Evolutionary conservation across 768 basidiomycete genomes (phyloP).

Genomic region (Termitomyces sp.): DNA sequence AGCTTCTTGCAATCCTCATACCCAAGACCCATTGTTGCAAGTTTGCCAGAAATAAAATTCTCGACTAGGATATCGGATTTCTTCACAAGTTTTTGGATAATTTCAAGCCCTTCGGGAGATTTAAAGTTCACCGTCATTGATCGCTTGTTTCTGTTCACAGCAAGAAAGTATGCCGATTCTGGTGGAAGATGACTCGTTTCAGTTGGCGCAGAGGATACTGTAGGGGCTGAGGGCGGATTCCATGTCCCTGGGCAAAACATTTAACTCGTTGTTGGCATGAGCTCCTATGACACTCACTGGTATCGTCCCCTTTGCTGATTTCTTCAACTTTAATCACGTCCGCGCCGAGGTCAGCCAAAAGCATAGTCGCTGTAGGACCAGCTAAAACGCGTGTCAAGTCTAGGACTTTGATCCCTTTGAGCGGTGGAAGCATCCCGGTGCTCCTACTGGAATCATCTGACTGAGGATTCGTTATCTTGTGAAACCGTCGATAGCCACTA

Average conservation of each 20-base stretch:
- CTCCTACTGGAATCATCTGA: conserved; percentile 13
- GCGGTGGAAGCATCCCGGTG: conserved; percentile 65
- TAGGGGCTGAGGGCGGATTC: conserved; percentile 57
- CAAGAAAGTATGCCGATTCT: conserved; percentile 91
- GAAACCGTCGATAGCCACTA: neutral
- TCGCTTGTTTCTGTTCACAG: conserved; percentile 84
- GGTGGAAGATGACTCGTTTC: conserved; percentile 66
- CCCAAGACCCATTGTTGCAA: conserved; percentile 78
- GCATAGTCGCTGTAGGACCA: conserved; percentile 90
- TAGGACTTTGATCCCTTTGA: conserved; percentile 76
- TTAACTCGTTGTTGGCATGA: conserved; percentile 2
- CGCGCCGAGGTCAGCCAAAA: conserved; percentile 88
- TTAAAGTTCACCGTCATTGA: conserved; percentile 91
- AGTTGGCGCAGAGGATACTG: conserved; percentile 39
- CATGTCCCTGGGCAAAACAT: conserved; percentile 46
- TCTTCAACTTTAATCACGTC: conserved; percentile 94
- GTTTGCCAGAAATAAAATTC: conserved; percentile 83
- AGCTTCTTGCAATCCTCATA: conserved; percentile 76
- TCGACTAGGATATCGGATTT: conserved; percentile 85
- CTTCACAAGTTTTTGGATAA: conserved; percentile 64
- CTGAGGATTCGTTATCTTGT: conserved; percentile 1
- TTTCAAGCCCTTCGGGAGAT: conserved; percentile 63
- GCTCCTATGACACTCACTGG: conserved; percentile 23
- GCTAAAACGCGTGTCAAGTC: conserved; percentile 89
- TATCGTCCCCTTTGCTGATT: conserved; percentile 79